Percentiles rank a stretch among this genome's conserved stretches.
These are phyloP conservation scores for Pichia sp. DNA, from an alignment of 1,139 yeast genomes.

Conservation along the genomic window DNA sequence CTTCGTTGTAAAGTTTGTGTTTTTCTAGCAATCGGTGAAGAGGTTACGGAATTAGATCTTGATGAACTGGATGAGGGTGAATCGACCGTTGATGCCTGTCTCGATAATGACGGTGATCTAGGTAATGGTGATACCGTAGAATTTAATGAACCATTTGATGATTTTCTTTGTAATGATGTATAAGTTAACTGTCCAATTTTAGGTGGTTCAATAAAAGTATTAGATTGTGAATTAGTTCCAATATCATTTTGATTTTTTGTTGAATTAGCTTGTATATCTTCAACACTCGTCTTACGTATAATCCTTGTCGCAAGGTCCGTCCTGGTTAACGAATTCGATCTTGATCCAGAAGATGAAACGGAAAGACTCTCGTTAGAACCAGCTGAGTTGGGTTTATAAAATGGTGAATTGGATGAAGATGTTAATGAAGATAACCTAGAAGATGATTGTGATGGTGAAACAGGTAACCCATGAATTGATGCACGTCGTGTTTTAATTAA, in stretches of 20 bases:
- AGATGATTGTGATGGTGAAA: not conserved
- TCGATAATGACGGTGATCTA: not conserved
- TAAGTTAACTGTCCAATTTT: constrained; percentile 1
- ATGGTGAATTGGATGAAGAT: constrained; percentile 6
- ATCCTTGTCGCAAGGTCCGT: constrained; percentile 3
- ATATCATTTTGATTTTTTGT: not conserved
- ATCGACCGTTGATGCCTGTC: not conserved
- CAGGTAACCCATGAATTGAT: constrained; percentile 1
- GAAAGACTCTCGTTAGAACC: not conserved
- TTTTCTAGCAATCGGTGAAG: constrained; percentile 3
- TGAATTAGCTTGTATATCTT: not conserved
- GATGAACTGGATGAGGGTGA: constrained; percentile 11
- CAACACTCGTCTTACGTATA: not conserved
- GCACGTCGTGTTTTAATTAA: not conserved
- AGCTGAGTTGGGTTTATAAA: constrained; percentile 1
- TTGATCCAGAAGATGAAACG: not conserved
- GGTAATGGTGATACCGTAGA: not conserved
- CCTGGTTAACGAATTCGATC: constrained; percentile 11
- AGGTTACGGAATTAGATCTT: constrained; percentile 21
- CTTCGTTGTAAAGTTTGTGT: constrained; percentile 1
- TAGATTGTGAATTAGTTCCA: not conserved
- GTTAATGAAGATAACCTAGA: constrained; percentile 7
- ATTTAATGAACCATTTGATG: constrained; percentile 5
- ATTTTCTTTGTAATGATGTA: not conserved
- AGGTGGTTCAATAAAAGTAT: constrained; percentile 8